A percentile compares a stretch with the other conserved stretches of the same genome.
phyloP scores from a whole-genome alignment of 2,329 filamentous ascomycete species.

The Orbilia oligospora region DNA sequence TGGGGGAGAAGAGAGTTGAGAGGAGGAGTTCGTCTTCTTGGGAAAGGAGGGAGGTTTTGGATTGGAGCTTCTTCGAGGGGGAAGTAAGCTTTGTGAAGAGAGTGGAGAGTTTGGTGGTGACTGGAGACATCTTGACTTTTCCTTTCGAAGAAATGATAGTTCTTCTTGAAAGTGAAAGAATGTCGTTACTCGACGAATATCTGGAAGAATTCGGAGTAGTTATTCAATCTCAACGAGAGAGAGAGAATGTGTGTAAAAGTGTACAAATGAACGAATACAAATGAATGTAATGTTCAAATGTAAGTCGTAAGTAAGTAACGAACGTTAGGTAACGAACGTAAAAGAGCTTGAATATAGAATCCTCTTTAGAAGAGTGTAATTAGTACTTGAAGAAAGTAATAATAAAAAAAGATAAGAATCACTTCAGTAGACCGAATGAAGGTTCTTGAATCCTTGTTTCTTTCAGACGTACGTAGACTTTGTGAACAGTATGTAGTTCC shows the following conservation, averaged over 20 bases:
- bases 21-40: constrained; percentile 38
- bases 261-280: constrained; percentile 28
- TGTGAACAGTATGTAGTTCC: too few relatives aligned
- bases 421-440: neutral
- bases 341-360: neutral
- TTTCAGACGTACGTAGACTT: too few relatives aligned
- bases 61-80: neutral
- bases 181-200: neutral
- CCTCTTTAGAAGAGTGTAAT: neutral
- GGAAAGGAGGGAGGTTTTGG: constrained; percentile 10
- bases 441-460: neutral
- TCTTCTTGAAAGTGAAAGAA: neutral
- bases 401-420: neutral
- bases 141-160: neutral
- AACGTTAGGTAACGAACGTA: constrained; percentile 1
- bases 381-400: neutral
- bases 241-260: neutral
- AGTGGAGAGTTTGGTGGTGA: constrained; percentile 28
- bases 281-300: constrained; percentile 18
- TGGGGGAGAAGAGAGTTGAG: constrained; percentile 23
- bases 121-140: constrained; percentile 36
- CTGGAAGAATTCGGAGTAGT: neutral
- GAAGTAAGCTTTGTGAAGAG: constrained; percentile 45
- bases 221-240: neutral
- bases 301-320: neutral